Evolutionary conservation across 192 early-diverging fungal genomes (phyloP), one percentile per base, ranked within the genome.

Genomic region (Mortierella antarctica): DNA sequence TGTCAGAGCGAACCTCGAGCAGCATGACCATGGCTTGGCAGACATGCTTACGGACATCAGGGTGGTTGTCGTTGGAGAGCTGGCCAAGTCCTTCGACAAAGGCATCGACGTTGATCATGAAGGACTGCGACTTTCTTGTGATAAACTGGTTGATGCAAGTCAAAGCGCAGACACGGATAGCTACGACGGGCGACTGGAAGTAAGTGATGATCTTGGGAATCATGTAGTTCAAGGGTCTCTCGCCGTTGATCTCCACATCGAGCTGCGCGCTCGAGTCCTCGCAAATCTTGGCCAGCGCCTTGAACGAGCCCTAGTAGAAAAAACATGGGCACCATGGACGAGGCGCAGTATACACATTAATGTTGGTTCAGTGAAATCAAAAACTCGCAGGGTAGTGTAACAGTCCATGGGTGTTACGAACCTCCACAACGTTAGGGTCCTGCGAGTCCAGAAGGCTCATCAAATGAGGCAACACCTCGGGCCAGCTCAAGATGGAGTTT

Each of bases 21-120:
- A 98, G 84, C 82, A 93, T 93, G 59, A 98, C 96, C 56, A 99
- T 85, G 4, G 94, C 96, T 81, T 97, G 93, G 88, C 98, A 99
- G 21, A 99, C 96, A 41, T 92, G 86, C 82, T 95, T 95, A 54
- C 95, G 93, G 18, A 99, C 95, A 15, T 94, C 90, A 31, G 90
- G 65, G 66, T 94, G 88, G 50, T 86, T 86, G 83, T 99, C 97
- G 60, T 88, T 93, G 11, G 97, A 93, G 39, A 94, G 89, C 63
- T 90, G 88, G 74, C 96, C 98, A 57, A 99, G 83, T 17, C 85
- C 93, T 52, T 87, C 80, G 59, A 97, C 86, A 83, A 92, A 97
- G 21, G 83, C 86, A 54, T 92, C 89, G 62, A 92, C 84, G 71
- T 92, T 86, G 51, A 83, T 77, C 84, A 91, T 89, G 53, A 97